Base-by-base conservation (phyloP, 331 rosid genomes). In the Acacia pycnantha region DNA sequence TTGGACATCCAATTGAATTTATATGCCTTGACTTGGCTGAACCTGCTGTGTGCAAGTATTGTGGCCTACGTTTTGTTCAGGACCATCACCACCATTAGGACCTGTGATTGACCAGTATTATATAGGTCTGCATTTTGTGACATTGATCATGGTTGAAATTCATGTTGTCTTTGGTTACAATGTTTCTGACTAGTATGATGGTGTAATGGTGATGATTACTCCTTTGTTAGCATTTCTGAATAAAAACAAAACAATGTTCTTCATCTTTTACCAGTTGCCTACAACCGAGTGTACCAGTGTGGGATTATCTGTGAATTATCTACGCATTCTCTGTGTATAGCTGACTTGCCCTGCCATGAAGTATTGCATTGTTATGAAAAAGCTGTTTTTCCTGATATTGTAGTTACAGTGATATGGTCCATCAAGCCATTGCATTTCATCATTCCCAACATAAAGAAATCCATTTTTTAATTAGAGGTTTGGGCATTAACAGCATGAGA, bases 31-130 rank as follows among this genome's bases (percentile, higher is more conserved):
- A 93, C 83, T 83, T 75, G 87, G 77, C 71, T 18, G 88, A 88
- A 85, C 98, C 99, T 3, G 97, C 97, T 16, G 43, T 95, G 62
- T 93, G 99, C 96, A 95, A 93, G 89, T 95, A 93, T 44, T 95
- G 98, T 41, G 99, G 98, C 83, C 89, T 92, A 26, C 97, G 97
- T 48, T 95, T 71, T 73, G 86, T 89, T 73, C 99, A 93, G 87
- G 92, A 90, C 79, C 99, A 95, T 85, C 94, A 93, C 87, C 94
- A 95, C 86, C 99, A 93, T 87, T 93, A 93, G 85, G 85, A 77
- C 72, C 61, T 27, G 83, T 43, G 40, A 41, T 83, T 84, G 58
- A 73, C 79, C 66, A 73, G 85, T 70, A 8, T 79, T 62, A 33
- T 51, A 15, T 51, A 43, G 80, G 66, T 74, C 84, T 62, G 84